Base-by-base conservation (phyloP, 345 rosid species). In the Rhodamnia argentea region DNA sequence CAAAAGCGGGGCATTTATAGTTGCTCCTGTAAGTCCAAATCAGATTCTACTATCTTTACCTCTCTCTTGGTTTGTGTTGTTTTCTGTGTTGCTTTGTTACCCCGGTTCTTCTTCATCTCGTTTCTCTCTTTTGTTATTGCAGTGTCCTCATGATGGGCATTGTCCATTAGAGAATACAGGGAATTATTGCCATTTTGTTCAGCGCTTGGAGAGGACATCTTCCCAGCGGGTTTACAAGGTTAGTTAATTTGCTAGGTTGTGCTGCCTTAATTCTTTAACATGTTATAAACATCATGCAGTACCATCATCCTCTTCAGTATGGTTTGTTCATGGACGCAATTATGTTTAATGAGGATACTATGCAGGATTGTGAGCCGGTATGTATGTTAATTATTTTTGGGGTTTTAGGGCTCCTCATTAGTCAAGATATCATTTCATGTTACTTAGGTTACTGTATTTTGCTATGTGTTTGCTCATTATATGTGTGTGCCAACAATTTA, bases 221-320 rank as follows among this genome's bases (percentile, higher is more conserved):
- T 93, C 99, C 13, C 99, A 95, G 88, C 98, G 96, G 83, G 92
- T 92, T 60, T 98, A 93, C 91, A 96, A 98, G 99, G 99, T 97
- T 83, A 55, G 86, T 58, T 84, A 51, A 10, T 84, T 84, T 13
- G 51, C 75, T 83, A 23, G 29, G 13, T 23, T 6, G 29, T 32
- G 47, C 51, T 32, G 74, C 70, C 55, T 37, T 70, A 52, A 32
- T 83, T 53, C 82, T 84, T 59, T 37, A 37, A 70, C 0, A 4
- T 57, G 23, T 70, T 37, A 37, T 37, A 37, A 70, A 37, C 14
- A 0, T 70, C 81, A 18, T 70, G 47, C 37, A 70, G 18, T 37
- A 18, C 26, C 47, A 32, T 70, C 81, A 32, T 70, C 47, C 13
- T 70, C 47, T 20, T 70, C 24, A 18, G 81, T 9, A 22, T 70